A percentile compares a stretch with the other conserved stretches of the same genome.
These are phyloP conservation scores for Davidsoniella virescens DNA, from an alignment of 2,329 filamentous ascomycete species.

Conservation along the genomic window DNA sequence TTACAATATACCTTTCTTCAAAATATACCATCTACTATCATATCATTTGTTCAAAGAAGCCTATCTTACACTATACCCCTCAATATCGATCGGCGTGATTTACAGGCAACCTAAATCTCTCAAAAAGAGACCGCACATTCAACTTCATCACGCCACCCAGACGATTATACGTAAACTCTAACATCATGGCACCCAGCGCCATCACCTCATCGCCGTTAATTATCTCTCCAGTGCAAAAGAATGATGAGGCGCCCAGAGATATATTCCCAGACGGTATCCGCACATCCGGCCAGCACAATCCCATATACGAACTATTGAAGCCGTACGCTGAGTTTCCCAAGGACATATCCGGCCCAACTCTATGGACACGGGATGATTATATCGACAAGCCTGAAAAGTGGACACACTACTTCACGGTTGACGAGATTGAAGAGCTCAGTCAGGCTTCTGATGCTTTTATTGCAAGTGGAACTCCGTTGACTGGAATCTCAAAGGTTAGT, in stretches of 20 bases:
- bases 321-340: slow-evolving; percentile 57
- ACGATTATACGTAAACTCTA: too few relatives aligned
- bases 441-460: slow-evolving; percentile 54
- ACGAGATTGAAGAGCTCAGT: slow-evolving; percentile 53
- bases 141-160: too few relatives aligned
- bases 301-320: slow-evolving; percentile 46
- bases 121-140: too few relatives aligned
- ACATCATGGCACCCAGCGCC: slow-evolving; percentile 7
- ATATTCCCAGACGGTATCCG: slow-evolving; percentile 33
- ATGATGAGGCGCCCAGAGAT: slow-evolving; percentile 20
- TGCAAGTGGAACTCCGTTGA: slow-evolving; percentile 45
- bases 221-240: slow-evolving; percentile 15
- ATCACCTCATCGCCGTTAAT: not conserved
- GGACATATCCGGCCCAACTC: slow-evolving; percentile 52
- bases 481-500: slow-evolving; percentile 38
- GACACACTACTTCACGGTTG: slow-evolving; percentile 51
- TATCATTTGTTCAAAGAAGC: not conserved
- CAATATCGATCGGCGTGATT: not conserved
- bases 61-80: not conserved
- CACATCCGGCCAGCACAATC: slow-evolving; percentile 54
- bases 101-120: too few relatives aligned
- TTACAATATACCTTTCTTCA: not conserved
- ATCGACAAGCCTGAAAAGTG: slow-evolving; percentile 47
- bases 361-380: slow-evolving; percentile 55
- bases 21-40: not conserved